These are phyloP conservation scores for Pharnaceum exiguum DNA, from an alignment of 148 eudicot species.

Conservation along the genomic window DNA sequence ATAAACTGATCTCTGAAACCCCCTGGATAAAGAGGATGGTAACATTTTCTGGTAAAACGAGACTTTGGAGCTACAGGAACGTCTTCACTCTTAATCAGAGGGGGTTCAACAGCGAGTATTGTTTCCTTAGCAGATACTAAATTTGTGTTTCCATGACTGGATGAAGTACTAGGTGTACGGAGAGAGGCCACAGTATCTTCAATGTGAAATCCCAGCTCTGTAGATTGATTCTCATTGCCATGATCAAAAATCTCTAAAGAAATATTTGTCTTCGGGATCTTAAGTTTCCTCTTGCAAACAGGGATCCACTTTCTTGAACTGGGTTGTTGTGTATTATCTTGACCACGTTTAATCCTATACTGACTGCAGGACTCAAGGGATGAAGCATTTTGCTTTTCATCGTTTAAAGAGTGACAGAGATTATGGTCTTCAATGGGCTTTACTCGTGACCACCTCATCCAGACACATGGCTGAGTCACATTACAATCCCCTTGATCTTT, in stretches of 20 bases:
- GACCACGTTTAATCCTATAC: conserved; percentile 2
- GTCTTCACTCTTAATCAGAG: not conserved
- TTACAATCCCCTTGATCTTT: conserved; percentile 11
- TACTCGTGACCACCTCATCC: conserved; percentile 11
- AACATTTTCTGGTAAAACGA: not conserved
- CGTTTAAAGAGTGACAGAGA: not conserved
- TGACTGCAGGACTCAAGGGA: conserved; percentile 1
- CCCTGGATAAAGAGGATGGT: not conserved
- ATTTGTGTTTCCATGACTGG: not conserved
- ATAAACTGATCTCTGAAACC: not conserved
- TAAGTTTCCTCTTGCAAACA: conserved; percentile 17
- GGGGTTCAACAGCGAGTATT: not conserved
- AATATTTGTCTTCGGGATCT: not conserved
- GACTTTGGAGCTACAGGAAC: not conserved
- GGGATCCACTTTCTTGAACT: conserved; percentile 20
- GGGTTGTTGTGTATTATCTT: conserved; percentile 5
- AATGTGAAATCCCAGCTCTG: not conserved
- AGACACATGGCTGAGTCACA: conserved; percentile 6
- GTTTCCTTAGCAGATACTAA: not conserved
- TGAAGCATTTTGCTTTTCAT: not conserved
- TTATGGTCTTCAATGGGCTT: conserved; percentile 11
- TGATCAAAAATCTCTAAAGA: not conserved
- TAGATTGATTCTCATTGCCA: not conserved
- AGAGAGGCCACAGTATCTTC: conserved; percentile 4
- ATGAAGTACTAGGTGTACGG: not conserved